Evolutionary conservation across 202 grass and related monocot genomes (phyloP).

Genomic region (Musa balbisiana): DNA sequence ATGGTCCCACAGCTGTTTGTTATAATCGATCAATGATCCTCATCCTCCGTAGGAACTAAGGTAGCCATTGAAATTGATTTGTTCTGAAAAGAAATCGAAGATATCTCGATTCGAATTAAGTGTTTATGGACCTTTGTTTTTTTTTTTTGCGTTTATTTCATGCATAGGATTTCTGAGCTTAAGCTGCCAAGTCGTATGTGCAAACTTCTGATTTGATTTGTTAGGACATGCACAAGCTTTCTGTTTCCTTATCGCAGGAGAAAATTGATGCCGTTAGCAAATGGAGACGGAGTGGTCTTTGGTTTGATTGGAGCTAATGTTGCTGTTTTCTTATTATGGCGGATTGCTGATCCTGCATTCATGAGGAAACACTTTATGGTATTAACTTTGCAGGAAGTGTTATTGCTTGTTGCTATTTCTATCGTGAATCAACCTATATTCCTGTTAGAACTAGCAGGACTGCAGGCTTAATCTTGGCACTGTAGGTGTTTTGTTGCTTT

Average conservation of each 20-base stretch:
- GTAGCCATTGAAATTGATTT: not conserved
- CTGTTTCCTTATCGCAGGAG: constrained; percentile 30
- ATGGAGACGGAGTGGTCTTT: constrained; percentile 33
- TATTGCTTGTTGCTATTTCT: constrained; percentile 3
- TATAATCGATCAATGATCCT: not conserved
- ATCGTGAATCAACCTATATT: not conserved
- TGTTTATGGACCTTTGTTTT: not conserved
- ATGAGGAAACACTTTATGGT: constrained; percentile 77
- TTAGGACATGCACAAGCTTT: not conserved
- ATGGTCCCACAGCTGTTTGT: not conserved
- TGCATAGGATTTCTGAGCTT: no score
- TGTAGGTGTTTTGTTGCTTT: not conserved
- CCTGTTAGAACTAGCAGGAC: not conserved
- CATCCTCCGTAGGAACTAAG: not conserved
- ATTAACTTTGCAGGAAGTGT: not conserved
- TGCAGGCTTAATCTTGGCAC: not conserved
- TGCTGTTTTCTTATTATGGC: constrained; percentile 70
- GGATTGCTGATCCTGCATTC: constrained; percentile 44
- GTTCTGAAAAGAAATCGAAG: not conserved
- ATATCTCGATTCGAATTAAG: not conserved
- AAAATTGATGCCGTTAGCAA: constrained; percentile 30
- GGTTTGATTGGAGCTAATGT: constrained; percentile 56
- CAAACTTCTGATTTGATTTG: no score
- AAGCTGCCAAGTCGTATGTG: not conserved
- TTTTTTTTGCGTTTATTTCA: not conserved